These are phyloP conservation scores for Polyplosphaeria fusca DNA, from an alignment of 495 filamentous ascomycete species.

Conservation along the genomic window DNA sequence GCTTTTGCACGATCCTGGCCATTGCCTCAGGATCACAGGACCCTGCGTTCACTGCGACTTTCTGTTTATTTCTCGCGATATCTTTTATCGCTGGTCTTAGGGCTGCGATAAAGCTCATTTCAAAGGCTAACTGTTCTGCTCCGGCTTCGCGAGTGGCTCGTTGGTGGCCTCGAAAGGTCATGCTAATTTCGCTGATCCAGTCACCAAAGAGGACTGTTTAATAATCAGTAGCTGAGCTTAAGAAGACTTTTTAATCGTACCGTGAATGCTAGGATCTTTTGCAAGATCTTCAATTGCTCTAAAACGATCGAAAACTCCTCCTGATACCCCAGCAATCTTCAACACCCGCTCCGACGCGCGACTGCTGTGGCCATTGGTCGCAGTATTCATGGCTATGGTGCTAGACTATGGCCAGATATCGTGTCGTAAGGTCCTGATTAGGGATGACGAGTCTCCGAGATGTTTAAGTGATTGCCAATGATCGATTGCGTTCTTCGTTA, in stretches of 20 bases:
- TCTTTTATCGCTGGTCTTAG: constrained; percentile 22
- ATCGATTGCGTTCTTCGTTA: no score
- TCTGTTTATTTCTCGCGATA: constrained; percentile 21
- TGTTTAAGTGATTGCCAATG: no score
- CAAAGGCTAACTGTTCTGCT: constrained; percentile 10
- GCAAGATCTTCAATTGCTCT: constrained; percentile 54
- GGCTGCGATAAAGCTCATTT: constrained; percentile 26
- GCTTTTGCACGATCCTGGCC: constrained; percentile 4
- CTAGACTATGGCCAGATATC: no score
- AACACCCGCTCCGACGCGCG: constrained; percentile 1
- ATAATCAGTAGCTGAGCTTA: constrained; percentile 27
- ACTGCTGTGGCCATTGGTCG: constrained; percentile 1
- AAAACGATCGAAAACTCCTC: constrained; percentile 54
- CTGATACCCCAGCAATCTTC: constrained; percentile 41
- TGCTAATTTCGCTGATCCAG: constrained; percentile 24
- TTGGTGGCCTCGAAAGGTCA: constrained; percentile 9
- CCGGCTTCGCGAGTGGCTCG: background rate
- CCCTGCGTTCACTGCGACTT: constrained; percentile 25
- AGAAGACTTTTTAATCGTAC: background rate
- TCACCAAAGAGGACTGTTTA: constrained; percentile 23
- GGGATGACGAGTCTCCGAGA: no score
- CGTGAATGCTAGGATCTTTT: constrained; percentile 49
- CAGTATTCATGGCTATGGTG: background rate
- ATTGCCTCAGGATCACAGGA: constrained; percentile 17
- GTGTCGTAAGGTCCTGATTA: no score